Base-by-base conservation (phyloP, 345 rosid genomes). In the Linum tenue region DNA sequence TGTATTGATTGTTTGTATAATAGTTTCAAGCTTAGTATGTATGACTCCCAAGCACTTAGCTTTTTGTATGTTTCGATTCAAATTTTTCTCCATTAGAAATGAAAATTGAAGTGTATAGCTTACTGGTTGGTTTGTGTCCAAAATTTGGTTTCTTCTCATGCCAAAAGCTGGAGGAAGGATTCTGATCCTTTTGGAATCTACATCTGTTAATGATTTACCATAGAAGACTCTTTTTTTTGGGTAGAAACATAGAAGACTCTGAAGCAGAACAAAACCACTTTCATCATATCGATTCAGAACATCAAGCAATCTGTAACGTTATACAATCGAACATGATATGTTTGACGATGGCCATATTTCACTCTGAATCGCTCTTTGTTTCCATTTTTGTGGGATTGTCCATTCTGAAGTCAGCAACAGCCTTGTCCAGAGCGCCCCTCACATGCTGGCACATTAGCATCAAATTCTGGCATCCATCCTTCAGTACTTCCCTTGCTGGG, bases 391-490 rank as follows among this genome's bases (percentile, higher is more conserved):
- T 9, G n/a, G 73, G 48, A 56, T 65, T 65, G 56, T 64, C 67
- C 59, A 31, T 17, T 42, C 36, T 69, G 69, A 57, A 62, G 35
- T 66, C 82, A 58, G 55, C 73, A 71, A 90, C 85, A 7, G 82
- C 81, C 68, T 81, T 82, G 60, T 84, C 89, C 14, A 90, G 86
- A 56, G 80, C 82, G 64, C 80, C 76, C 76, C 92, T 80, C 56
- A 88, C 89, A 57, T n/a, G 94, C 74, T 74, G 79, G 80, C 92
- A 88, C 83, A 81, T 86, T 48, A 73, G 71, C 92, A 85, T 90
- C 71, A 94, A 78, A 62, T 88, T 87, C 78, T 86, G 87, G 67
- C 95, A 86, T 0, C 82, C 76, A 80, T 90, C 99, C 75, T 85
- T 90, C 67, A 90, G 56, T 12, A 90, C 95, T 75, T 83, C 97